Base-by-base conservation (phyloP, 1,284 basidiomycete species). In the Butyriboletus appendiculatus region DNA sequence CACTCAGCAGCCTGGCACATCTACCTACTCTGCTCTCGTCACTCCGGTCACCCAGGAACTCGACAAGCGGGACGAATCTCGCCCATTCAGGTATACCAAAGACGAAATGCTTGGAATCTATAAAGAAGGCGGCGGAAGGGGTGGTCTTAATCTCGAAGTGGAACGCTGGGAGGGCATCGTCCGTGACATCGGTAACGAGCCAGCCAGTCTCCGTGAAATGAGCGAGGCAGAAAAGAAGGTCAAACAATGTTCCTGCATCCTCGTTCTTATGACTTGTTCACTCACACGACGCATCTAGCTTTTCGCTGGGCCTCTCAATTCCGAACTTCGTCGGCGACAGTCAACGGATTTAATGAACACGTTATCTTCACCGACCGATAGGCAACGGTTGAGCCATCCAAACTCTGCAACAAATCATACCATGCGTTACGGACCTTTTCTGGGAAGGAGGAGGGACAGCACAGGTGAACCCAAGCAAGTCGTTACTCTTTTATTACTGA, bases 151-250 rank as follows among this genome's bases (percentile, higher is more conserved):
- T 38, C 79, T 94, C 47, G 92, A 95, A 72, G 88, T 94, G 8
- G 91, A 93, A 71, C 80, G 85, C 58, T 92, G 89, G 82, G 89
- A 90, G 48, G 91, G 92, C 48, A 85, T 95, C 60, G 90, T 94
- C 30, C 83, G 87, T 59, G 90, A 92, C 67, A 74, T 80, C 26
- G 84, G 82, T 34, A 81, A 72, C 52, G 88, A 91, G 54, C 93
- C 93, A n/a, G 74, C 88, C 40, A 82, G 83, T 43, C 68, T 93
- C 64, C 86, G 86, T 60, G 93, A 94, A 62, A 81, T 90, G 80
- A 77, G 76, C 52, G 92, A 94, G 54, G 75, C 75, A n/a, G 93
- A 96, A 78, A 93, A 88, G 78, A 95, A 93, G 88, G 93, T 94
- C 63, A 62, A 80, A 68, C 52, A 42, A 40, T 45, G 16, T 53